Evolutionary conservation across 2,329 filamentous ascomycete genomes (phyloP), one percentile per base, ranked within the genome.

Genomic region (Claviceps arundinis): DNA sequence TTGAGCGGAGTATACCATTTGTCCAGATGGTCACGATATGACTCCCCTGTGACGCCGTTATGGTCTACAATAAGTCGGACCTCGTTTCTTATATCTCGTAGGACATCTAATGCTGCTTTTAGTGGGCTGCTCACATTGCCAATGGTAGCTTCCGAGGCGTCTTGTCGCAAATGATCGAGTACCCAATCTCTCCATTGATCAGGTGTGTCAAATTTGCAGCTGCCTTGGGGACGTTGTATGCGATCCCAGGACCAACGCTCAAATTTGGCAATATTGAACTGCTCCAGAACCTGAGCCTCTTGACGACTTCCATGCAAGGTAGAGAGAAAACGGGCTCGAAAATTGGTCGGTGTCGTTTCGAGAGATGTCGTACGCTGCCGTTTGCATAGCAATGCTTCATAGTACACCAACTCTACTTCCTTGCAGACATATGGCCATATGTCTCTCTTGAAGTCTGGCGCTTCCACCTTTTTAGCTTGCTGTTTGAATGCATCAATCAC

Each of bases 211-310:
- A 53, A 43, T 2, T n/a, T 26, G 8, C 24, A 37, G 8, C 16
- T 43, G 11, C 45, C 45, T 5, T 50, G 49, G 2, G 52, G 52
- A 2, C 40, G 48, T 7, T 50, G 37, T n/a, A 53, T 24, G 16
- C 52, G 52, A 5, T 53, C 52, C 52, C 52, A 53, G 8, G 52
- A 51, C 52, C 52, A 53, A 1, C 52, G 37, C 1, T 53, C 52
- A 4, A n/a, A 16, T 19, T 44, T 51, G 40, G 48, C 14, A 19
- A 53, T 44, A 9, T 46, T 14, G 30, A 53, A 53, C 5, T 51
- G 37, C n/a, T 53, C 48, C 26, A 53, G 14, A 2, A 53, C 42
- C 37, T 48, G 48, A 4, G 19, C 43, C 38, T 51, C 48, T 6
- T 53, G 48, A 24, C 26, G 48, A 24, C 48, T 51, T 3, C 44